A percentile compares a stretch with the other conserved stretches of the same genome.
Evolutionary conservation across 2,329 filamentous ascomycete genomes (phyloP).

Genomic region (Penicillium brevicompactum): DNA sequence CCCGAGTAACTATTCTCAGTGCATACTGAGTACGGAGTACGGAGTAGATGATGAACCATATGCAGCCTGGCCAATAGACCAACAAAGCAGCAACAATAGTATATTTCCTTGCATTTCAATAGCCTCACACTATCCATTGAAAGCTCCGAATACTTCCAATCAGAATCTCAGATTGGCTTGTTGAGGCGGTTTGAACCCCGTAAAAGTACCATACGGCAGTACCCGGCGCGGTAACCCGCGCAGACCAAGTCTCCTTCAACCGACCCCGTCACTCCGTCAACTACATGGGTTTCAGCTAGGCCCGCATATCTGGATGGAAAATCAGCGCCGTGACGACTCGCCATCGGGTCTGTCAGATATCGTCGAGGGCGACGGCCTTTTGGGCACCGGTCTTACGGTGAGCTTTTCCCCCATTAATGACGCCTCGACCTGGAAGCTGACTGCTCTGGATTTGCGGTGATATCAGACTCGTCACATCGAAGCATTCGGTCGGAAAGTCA

Average conservation of each 20-base stretch:
- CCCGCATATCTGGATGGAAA: slow-evolving; percentile 41
- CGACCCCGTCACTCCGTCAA: slow-evolving; percentile 11
- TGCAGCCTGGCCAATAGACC: neutral
- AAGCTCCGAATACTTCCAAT: neutral
- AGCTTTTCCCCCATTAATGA: slow-evolving; percentile 15
- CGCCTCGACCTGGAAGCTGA: slow-evolving; percentile 11
- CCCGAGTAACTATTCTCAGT: neutral
- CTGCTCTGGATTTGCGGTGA: slow-evolving; percentile 9
- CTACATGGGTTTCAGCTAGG: slow-evolving; percentile 33
- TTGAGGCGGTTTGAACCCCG: slow-evolving; percentile 9
- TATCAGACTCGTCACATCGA: slow-evolving; percentile 80
- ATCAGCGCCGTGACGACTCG: slow-evolving; percentile 49
- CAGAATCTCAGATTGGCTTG: too few species aligned
- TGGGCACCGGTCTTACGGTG: slow-evolving; percentile 54
- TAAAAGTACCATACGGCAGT: slow-evolving; percentile 28
- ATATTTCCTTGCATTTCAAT: neutral
- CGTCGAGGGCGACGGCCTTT: slow-evolving; percentile 47
- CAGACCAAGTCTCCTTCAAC: slow-evolving; percentile 27
- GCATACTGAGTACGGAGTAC: neutral
- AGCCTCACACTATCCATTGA: neutral
- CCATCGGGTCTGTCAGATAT: slow-evolving; percentile 45
- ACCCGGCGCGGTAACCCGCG: slow-evolving; percentile 37
- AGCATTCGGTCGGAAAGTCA: slow-evolving; percentile 91
- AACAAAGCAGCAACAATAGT: neutral
- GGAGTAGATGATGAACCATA: neutral